Evolutionary conservation across 306 rosid species (phyloP).

Genomic region (Potentilla sterilis): DNA sequence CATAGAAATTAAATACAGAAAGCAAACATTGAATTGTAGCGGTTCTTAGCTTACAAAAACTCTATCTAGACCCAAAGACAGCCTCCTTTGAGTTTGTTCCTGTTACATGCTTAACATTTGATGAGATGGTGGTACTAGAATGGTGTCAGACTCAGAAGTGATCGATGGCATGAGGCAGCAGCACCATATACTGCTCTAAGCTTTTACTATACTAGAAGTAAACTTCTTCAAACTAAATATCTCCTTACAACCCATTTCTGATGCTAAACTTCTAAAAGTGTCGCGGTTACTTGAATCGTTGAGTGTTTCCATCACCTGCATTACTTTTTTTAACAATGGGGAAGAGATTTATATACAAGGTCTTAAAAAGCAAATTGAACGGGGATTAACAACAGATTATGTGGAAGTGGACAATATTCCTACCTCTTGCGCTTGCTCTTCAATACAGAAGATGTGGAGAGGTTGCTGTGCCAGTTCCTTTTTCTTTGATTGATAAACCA

Average conservation of each 20-base stretch:
- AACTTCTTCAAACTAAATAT: constrained; percentile 7
- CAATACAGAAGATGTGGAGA: constrained; percentile 52
- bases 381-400: not conserved
- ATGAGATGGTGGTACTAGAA: constrained; percentile 8
- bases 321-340: constrained; percentile 25
- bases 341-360: not conserved
- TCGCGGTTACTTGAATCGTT: constrained; percentile 44
- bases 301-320: constrained; percentile 69
- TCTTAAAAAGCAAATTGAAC: constrained; percentile 7
- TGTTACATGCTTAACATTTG: not conserved
- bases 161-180: constrained; percentile 14
- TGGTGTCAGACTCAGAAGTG: not conserved
- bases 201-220: not conserved
- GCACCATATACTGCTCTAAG: not conserved
- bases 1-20: not conserved
- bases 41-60: constrained; percentile 2
- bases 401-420: not conserved
- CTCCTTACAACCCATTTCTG: not conserved
- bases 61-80: constrained; percentile 13
- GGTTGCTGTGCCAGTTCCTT: constrained; percentile 86
- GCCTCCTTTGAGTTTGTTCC: not conserved
- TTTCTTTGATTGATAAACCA: constrained; percentile 68
- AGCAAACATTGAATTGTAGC: not conserved
- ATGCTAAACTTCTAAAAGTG: not conserved
- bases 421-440: constrained; percentile 95